Conservation (phyloP, 225 moss, liverwort and hornwort genomes). For the Thuidium tamariscinum region DNA sequence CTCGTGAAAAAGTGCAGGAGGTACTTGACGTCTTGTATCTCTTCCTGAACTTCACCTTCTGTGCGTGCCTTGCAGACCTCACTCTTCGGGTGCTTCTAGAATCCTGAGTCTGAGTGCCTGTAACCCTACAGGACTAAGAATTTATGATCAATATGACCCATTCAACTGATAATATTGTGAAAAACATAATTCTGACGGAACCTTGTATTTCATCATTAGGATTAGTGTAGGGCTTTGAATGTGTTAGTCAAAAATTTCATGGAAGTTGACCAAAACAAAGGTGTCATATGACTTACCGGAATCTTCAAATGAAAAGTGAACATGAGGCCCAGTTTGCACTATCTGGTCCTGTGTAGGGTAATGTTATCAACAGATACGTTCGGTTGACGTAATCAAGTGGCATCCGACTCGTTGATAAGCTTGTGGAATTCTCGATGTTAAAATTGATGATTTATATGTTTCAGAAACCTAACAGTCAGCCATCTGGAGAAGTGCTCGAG, state of each 20-base stretch:
- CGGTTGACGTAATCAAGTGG: background rate
- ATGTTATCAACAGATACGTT: background rate
- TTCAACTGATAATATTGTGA: too few relatives aligned
- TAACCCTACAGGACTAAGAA: background rate
- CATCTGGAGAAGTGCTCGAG: conserved; percentile 42
- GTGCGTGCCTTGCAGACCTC: background rate
- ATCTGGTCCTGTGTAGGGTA: too few relatives aligned
- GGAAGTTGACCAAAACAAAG: background rate
- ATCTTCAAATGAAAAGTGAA: too few relatives aligned
- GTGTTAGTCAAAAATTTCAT: background rate
- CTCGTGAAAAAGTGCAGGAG: conserved; percentile 23
- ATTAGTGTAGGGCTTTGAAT: background rate
- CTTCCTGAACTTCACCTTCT: background rate
- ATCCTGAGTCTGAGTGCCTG: background rate
- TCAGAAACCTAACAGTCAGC: conserved; percentile 32
- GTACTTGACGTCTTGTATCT: conserved; percentile 1
- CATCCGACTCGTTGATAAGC: background rate
- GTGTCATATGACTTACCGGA: background rate
- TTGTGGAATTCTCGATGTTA: background rate
- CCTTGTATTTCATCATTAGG: background rate
- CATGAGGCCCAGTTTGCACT: too few relatives aligned
- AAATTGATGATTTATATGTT: background rate
- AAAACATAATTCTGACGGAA: background rate
- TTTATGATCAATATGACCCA: background rate
- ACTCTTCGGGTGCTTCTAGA: background rate